A percentile compares a stretch with the other conserved stretches of the same genome.
Evolutionary conservation across 768 basidiomycete species (phyloP).

Genomic region (Termitomyces bulborhizus): DNA sequence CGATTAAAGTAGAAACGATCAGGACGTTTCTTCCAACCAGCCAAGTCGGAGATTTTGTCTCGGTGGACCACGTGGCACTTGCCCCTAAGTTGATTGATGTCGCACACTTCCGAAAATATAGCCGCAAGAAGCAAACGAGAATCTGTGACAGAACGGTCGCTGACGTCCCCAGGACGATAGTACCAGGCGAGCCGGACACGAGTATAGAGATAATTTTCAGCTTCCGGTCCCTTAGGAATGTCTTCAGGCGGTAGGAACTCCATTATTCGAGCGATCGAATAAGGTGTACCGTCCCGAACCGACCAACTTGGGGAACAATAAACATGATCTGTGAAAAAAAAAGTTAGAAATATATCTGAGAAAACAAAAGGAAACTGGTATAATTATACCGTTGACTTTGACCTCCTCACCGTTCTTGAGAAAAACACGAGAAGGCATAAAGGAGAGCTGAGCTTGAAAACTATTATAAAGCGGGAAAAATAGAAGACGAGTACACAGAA

Average conservation of each 20-base stretch:
- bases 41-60: conserved; percentile 90
- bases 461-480: conserved; percentile 25
- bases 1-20: conserved; percentile 97
- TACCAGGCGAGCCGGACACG: conserved; percentile 93
- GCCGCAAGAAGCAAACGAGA: conserved; percentile 89
- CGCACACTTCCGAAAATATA: conserved; percentile 95
- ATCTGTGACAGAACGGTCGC: conserved; percentile 86
- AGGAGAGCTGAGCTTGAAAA: conserved; percentile 25
- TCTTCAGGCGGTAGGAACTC: conserved; percentile 86
- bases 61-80: conserved; percentile 93
- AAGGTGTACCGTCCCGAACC: conserved; percentile 89
- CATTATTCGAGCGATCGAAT: conserved; percentile 95
- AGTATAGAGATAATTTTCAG: conserved; percentile 63
- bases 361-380: conserved; percentile 13
- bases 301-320: conserved; percentile 95
- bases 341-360: conserved; percentile 14
- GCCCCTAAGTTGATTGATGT: conserved; percentile 87
- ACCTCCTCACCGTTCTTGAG: conserved; percentile 83
- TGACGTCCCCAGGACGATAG: conserved; percentile 95
- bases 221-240: conserved; percentile 56
- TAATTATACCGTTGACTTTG: conserved; percentile 74
- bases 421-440: conserved; percentile 45
- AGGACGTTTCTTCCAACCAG: conserved; percentile 89
- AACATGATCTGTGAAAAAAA: conserved; percentile 79
- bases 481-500: conserved; percentile 17